Base-by-base conservation (phyloP, 2,329 filamentous ascomycete genomes). In the Cadophora sp. region DNA sequence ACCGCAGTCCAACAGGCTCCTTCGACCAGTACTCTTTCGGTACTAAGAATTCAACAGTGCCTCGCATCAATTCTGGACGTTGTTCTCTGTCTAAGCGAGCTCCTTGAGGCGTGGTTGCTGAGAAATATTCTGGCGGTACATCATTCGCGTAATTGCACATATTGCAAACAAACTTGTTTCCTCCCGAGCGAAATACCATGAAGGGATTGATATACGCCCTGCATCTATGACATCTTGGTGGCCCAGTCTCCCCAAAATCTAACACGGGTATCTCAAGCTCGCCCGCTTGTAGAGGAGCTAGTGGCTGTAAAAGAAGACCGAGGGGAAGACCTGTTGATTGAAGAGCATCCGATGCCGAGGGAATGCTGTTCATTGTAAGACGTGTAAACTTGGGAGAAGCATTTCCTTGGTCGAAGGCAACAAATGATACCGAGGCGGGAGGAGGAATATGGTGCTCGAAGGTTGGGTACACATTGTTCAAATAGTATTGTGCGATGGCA, bases 11-110 rank as follows among this genome's bases (percentile, higher is more conserved):
- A 16, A 96, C 92, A 0, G 96, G 96, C 78, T 97, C 91, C 79
- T 95, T 96, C 27, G 93, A 95, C 93, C 94, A 99, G 81, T 99
- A 99, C 81, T 99, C 96, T 82, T 97, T 98, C 19, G 96, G 96
- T 16, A 99, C 97, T 69, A 96, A 85, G 78, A 97, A 99, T 78
- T 99, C 96, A 56, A 98, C 95, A 0, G 96, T 98, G 46, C 96
- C 96, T 66, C 93, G 87, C 75, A 91, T 92, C 75, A 99, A 84
- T 81, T 99, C 96, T 0, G 95, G 94, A 63, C 96, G 87, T 78
- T 97, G 92, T 77, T 94, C 87, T 60, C 96, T 89, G 80, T 99
- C 96, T 61, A 97, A 89, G 67, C 96, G 90, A 51, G 93, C 88
- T 22, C 96, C 96, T 66, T 93, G 90, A 4, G 93, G 93, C 75